phyloP scores from a whole-genome alignment of 1,139 yeast species.

The Hansenula lynferdii region DNA sequence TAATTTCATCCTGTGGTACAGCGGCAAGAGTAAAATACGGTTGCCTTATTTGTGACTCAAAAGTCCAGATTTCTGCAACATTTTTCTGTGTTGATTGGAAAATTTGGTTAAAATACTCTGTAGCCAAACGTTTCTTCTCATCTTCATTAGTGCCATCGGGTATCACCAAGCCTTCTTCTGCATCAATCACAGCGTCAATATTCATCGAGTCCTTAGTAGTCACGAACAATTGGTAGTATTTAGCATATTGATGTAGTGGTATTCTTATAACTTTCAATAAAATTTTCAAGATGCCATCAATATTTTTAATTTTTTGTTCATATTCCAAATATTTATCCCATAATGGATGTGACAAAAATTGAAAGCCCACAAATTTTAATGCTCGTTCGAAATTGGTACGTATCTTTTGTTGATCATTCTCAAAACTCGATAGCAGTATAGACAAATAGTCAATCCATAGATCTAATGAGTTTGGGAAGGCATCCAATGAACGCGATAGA shows the following conservation, averaged over 20 bases:
- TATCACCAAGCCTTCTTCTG: conserved; percentile 15
- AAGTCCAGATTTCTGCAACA: conserved; percentile 57
- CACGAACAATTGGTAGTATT: conserved; percentile 48
- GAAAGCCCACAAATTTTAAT: conserved; percentile 40
- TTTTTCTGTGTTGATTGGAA: conserved; percentile 42
- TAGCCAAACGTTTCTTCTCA: too few species aligned
- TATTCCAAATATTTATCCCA: conserved; percentile 63
- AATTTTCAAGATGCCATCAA: conserved; percentile 29
- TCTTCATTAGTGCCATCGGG: conserved; percentile 15
- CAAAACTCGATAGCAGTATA: conserved; percentile 38
- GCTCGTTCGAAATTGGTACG: conserved; percentile 38
- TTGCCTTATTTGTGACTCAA: conserved; percentile 46
- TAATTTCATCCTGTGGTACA: conserved; percentile 32
- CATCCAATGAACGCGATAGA: conserved; percentile 40
- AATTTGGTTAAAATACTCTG: conserved; percentile 36
- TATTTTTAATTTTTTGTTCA: conserved; percentile 29
- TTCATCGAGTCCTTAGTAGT: conserved; percentile 30
- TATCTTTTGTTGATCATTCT: conserved; percentile 27
- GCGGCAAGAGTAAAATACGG: conserved; percentile 39
- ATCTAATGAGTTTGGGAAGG: conserved; percentile 54
- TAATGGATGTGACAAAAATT: conserved; percentile 55
- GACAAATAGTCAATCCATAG: conserved; percentile 63
- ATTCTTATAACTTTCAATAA: conserved; percentile 41
- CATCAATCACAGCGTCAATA: conserved; percentile 30
- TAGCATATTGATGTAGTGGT: conserved; percentile 70